Conservation (phyloP, 805 yeast species). For the Phaffomyces thermotolerans region DNA sequence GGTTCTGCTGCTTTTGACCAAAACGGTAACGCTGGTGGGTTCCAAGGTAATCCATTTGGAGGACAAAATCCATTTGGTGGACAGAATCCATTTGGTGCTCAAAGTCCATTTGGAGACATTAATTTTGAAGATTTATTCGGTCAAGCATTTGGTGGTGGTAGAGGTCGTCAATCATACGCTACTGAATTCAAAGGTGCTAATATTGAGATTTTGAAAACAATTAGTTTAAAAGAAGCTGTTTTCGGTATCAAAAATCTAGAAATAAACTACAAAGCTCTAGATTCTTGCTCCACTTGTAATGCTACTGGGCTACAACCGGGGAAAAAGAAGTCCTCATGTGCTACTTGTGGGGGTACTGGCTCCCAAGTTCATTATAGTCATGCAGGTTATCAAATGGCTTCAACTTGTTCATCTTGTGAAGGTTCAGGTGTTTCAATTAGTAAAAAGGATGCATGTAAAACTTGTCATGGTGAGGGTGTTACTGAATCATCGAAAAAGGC, state of each 20-base stretch:
- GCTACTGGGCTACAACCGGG: conserved; percentile 84
- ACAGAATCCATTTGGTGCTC: conserved; percentile 35
- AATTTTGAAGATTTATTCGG: conserved; percentile 61
- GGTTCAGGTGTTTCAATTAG: conserved; percentile 83
- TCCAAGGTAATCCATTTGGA: conserved; percentile 33
- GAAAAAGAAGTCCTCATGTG: conserved; percentile 69
- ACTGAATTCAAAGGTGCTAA: conserved; percentile 87
- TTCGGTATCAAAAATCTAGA: conserved; percentile 62
- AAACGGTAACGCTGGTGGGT: conserved; percentile 27
- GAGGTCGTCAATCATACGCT: conserved; percentile 38
- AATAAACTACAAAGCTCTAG: conserved; percentile 66
- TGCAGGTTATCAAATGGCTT: conserved; percentile 95
- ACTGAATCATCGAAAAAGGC: conserved; percentile 59
- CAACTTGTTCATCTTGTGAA: conserved; percentile 80
- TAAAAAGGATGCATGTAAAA: conserved; percentile 58
- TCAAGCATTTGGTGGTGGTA: conserved; percentile 38
- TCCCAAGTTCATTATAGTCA: conserved; percentile 75
- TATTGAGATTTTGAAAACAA: conserved; percentile 67
- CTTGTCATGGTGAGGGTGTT: conserved; percentile 91
- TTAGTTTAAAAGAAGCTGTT: conserved; percentile 80
- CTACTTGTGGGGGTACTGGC: conserved; percentile 90
- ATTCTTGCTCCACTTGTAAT: conserved; percentile 68
- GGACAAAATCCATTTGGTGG: conserved; percentile 38
- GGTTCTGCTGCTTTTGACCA: conserved; percentile 79
- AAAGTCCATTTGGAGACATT: conserved; percentile 27